Percentiles rank a stretch among this genome's conserved stretches.
Evolutionary conservation across 78 protist genomes (phyloP).

Genomic region (Chrysochromulina parva): DNA sequence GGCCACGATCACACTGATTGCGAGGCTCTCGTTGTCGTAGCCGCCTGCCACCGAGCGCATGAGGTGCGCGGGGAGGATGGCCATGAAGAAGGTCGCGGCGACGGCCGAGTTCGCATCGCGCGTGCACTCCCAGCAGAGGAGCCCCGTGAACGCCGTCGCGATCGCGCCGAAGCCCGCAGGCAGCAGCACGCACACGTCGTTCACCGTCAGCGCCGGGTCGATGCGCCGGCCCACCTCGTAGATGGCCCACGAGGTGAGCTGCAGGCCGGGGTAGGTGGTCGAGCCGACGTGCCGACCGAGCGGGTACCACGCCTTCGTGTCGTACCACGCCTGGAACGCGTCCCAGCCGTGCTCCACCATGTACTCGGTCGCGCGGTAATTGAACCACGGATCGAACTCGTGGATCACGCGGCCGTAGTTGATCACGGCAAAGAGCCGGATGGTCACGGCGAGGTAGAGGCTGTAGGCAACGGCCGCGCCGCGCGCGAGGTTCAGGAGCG

Average conservation of each 20-base stretch:
- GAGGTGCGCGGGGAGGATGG: constrained; percentile 41
- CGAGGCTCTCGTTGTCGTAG: constrained; percentile 54
- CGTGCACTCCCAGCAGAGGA: not conserved
- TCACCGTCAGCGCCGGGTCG: not conserved
- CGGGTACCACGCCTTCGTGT: constrained; percentile 48
- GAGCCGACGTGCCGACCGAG: constrained; percentile 55
- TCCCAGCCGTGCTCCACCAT: constrained; percentile 27
- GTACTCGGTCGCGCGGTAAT: constrained; percentile 57
- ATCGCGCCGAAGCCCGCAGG: not conserved
- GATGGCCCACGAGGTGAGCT: constrained; percentile 5
- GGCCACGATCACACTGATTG: constrained; percentile 5
- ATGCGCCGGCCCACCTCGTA: too few relatives aligned
- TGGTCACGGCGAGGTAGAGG: not conserved
- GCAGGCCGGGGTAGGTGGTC: constrained; percentile 55
- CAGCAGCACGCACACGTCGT: constrained; percentile 7
- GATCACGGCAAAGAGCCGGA: not conserved
- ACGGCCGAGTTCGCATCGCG: not conserved
- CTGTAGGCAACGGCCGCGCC: too few relatives aligned
- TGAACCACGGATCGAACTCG: constrained; percentile 61
- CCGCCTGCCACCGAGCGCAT: constrained; percentile 57
- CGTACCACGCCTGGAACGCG: constrained; percentile 52
- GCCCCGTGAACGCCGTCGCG: not conserved
- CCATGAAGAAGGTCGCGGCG: constrained; percentile 29
- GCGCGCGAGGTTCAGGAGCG: too few relatives aligned
- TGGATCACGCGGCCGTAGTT: constrained; percentile 13